phyloP scores from a whole-genome alignment of 495 filamentous ascomycete genomes.

The Tuber magnatum region DNA sequence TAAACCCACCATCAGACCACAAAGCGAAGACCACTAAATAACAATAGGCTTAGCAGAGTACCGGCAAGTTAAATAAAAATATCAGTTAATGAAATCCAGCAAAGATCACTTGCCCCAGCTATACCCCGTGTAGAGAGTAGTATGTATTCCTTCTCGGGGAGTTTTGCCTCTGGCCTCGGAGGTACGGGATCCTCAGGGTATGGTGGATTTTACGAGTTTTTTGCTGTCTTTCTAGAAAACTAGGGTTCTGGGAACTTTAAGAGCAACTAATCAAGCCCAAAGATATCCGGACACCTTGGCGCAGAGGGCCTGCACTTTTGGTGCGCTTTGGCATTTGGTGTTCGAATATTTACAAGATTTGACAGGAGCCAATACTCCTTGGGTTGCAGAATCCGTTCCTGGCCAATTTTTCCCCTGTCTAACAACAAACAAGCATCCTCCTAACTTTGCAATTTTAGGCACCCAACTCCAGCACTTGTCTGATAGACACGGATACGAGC shows the following conservation, averaged over 20 bases:
- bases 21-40: too few species aligned
- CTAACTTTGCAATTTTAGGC: background rate
- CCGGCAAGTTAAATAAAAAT: too few species aligned
- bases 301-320: background rate
- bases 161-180: background rate
- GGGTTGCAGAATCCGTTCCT: background rate
- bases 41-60: too few species aligned
- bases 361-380: background rate
- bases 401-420: background rate
- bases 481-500: background rate
- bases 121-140: too few species aligned
- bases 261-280: background rate
- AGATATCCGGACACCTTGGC: background rate
- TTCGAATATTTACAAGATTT: background rate
- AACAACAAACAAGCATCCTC: background rate
- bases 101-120: too few species aligned
- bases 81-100: too few species aligned
- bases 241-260: background rate
- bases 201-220: background rate
- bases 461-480: background rate
- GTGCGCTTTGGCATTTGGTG: background rate
- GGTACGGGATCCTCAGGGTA: background rate
- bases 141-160: background rate
- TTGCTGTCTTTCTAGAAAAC: background rate
- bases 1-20: too few species aligned